Conservation (phyloP, 2,329 filamentous ascomycete species). For the Polytolypa hystricis region DNA sequence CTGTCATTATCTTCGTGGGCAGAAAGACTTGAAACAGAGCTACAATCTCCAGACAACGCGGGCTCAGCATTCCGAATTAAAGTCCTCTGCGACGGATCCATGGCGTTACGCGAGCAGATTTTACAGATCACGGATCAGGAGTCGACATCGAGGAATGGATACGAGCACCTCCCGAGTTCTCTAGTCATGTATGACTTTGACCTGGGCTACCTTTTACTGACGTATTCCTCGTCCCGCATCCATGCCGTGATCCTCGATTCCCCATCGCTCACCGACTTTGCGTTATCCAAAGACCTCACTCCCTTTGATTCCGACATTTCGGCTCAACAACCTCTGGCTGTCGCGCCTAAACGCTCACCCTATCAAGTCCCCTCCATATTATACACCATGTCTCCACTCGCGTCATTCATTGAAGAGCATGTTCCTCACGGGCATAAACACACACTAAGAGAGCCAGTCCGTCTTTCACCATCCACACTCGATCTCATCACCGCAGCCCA, state of each 20-base stretch:
- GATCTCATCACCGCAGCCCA: constrained; percentile 38
- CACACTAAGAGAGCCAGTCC: constrained; percentile 34
- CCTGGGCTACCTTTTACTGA: constrained; percentile 48
- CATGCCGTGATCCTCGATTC: constrained; percentile 43
- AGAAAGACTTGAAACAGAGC: constrained; percentile 44
- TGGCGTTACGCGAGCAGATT: constrained; percentile 39
- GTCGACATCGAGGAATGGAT: constrained; percentile 11
- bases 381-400: constrained; percentile 28
- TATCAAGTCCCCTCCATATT: constrained; percentile 33
- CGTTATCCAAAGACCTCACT: constrained; percentile 18
- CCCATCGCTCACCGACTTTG: constrained; percentile 24
- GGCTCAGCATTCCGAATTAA: constrained; percentile 47
- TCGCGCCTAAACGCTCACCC: constrained; percentile 28
- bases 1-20: constrained; percentile 49
- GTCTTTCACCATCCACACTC: constrained; percentile 37
- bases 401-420: constrained; percentile 32
- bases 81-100: constrained; percentile 42
- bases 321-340: constrained; percentile 13
- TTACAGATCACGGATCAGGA: constrained; percentile 29
- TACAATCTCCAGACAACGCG: constrained; percentile 39
- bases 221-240: constrained; percentile 36
- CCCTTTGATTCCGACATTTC: constrained; percentile 17
- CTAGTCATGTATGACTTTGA: constrained; percentile 47
- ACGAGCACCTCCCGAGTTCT: constrained; percentile 34
- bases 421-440: constrained; percentile 33